phyloP scores from a whole-genome alignment of 495 filamentous ascomycete species.

The Penicillium mononematosum region DNA sequence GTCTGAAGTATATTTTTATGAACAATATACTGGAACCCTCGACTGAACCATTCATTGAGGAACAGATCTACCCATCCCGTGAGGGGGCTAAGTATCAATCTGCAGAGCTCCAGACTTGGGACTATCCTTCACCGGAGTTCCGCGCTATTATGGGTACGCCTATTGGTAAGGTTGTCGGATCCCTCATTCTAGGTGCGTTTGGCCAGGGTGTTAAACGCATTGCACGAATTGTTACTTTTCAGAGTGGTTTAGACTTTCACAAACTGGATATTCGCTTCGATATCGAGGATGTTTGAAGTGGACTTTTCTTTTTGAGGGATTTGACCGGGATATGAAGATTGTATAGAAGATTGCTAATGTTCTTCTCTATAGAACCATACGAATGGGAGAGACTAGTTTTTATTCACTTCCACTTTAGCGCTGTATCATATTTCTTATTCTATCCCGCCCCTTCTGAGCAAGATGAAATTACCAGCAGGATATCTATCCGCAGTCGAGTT shows the following conservation, averaged over 20 bases:
- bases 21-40: not conserved
- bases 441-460: too few relatives aligned
- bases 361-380: too few relatives aligned
- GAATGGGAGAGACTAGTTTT: too few relatives aligned
- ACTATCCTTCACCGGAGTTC: not conserved
- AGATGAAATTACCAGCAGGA: too few relatives aligned
- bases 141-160: slow-evolving; percentile 1
- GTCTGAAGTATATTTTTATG: not conserved
- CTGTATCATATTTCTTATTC: too few relatives aligned
- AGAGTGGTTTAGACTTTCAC: not conserved
- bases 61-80: not conserved
- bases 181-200: slow-evolving; percentile 3
- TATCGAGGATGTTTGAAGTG: not conserved
- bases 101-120: not conserved
- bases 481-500: too few relatives aligned
- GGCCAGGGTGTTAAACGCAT: slow-evolving; percentile 5
- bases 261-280: slow-evolving; percentile 1
- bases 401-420: too few relatives aligned
- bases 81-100: not conserved
- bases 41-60: not conserved
- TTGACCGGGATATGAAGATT: too few relatives aligned
- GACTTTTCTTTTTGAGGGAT: too few relatives aligned
- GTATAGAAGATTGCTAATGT: too few relatives aligned
- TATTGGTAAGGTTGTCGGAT: slow-evolving; percentile 2
- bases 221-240: not conserved